Conservation (phyloP, 345 rosid genomes). For the Linum lewisii region DNA sequence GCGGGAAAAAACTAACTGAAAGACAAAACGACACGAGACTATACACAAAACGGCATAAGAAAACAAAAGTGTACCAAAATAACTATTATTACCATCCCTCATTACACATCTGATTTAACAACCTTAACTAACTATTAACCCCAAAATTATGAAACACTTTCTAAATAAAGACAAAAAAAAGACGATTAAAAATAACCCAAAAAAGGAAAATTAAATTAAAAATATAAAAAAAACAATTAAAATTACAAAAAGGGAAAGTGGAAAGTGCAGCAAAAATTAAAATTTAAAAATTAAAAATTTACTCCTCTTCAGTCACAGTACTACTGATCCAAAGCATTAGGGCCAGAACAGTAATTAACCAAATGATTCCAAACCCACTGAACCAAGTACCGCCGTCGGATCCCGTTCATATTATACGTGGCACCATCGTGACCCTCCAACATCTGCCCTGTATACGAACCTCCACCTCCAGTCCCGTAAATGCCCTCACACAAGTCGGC, state of each 20-base stretch:
- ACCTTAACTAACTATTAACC: conserved; percentile 18
- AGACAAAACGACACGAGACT: not conserved
- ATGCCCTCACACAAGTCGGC: conserved; percentile 97
- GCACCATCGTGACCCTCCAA: conserved; percentile 53
- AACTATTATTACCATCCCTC: conserved; percentile 19
- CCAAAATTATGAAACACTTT: not conserved
- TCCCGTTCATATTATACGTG: conserved; percentile 85
- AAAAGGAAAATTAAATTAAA: not conserved
- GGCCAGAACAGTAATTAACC: conserved; percentile 81
- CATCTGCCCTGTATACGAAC: conserved; percentile 88
- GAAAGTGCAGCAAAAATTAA: not conserved
- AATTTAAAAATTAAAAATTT: not conserved
- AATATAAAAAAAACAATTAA: not conserved
- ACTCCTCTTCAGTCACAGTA: not conserved
- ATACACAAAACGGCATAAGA: not conserved
- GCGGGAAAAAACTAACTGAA: too few species aligned
- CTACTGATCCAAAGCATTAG: conserved; percentile 75
- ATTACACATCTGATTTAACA: conserved; percentile 21
- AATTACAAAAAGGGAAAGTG: not conserved
- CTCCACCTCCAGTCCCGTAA: conserved; percentile 96
- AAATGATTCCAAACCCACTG: conserved; percentile 95
- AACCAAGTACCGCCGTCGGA: conserved; percentile 70
- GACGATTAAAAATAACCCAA: not conserved
- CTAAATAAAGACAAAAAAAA: too few species aligned
- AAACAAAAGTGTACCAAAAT: conserved; percentile 14